Evolutionary conservation across 495 filamentous ascomycete species (phyloP).

Genomic region (Trichoderma asperelloides): DNA sequence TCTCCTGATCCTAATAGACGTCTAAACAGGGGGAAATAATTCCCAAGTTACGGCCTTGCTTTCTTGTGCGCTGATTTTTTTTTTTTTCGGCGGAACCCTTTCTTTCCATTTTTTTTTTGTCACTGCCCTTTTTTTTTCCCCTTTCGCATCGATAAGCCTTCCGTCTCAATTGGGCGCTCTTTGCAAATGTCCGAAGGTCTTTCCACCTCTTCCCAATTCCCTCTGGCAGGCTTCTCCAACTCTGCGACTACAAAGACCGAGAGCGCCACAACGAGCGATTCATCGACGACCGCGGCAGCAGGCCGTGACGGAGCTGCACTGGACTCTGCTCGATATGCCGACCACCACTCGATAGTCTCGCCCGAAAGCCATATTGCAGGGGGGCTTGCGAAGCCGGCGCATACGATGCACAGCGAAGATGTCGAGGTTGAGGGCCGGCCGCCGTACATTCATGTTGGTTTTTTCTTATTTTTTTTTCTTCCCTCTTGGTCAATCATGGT

Average conservation of each 20-base stretch:
- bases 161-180: background rate
- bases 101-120: background rate
- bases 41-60: background rate
- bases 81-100: background rate
- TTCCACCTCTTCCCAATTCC: background rate
- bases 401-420: slow-evolving; percentile 35
- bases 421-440: slow-evolving; percentile 34
- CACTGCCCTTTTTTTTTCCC: background rate
- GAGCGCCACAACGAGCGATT: background rate
- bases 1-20: background rate
- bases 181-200: slow-evolving; percentile 2
- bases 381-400: background rate
- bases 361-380: background rate
- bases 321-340: background rate
- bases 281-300: background rate
- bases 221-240: background rate
- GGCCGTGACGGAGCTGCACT: background rate
- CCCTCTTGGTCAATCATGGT: background rate
- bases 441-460: slow-evolving; percentile 37
- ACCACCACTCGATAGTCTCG: slow-evolving; percentile 18
- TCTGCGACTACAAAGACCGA: background rate
- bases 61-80: background rate
- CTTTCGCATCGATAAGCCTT: background rate
- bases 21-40: background rate
- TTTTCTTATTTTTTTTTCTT: background rate